A percentile compares a stretch with the other conserved stretches of the same genome.
Evolutionary conservation across 495 filamentous ascomycete genomes (phyloP).

Genomic region (Penicillium steckii): DNA sequence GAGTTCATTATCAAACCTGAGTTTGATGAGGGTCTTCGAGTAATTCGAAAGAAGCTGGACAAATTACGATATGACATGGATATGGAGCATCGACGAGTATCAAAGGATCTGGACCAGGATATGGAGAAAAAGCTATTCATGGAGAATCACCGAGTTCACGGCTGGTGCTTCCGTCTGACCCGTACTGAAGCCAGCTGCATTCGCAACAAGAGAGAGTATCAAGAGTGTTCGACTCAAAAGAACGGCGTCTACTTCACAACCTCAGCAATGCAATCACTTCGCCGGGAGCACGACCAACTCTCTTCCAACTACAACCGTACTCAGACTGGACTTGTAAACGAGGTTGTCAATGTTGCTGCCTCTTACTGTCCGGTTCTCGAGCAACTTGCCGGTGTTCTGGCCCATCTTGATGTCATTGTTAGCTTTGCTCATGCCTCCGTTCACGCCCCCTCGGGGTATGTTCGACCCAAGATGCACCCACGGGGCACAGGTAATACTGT

Average conservation of each 20-base stretch:
- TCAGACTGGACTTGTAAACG: slow-evolving; percentile 84
- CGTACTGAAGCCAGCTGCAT: slow-evolving; percentile 90
- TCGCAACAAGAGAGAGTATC: slow-evolving; percentile 83
- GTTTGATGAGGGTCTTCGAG: slow-evolving; percentile 85
- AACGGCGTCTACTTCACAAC: slow-evolving; percentile 99
- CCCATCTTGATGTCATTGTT: slow-evolving; percentile 95
- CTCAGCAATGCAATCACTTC: slow-evolving; percentile 71
- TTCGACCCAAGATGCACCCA: slow-evolving; percentile 87
- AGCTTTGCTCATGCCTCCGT: slow-evolving; percentile 92
- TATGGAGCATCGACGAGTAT: slow-evolving; percentile 72
- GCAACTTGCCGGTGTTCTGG: slow-evolving; percentile 80
- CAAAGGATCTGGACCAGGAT: slow-evolving; percentile 85
- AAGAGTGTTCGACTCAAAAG: slow-evolving; percentile 97
- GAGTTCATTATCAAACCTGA: slow-evolving; percentile 99
- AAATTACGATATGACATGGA: slow-evolving; percentile 82
- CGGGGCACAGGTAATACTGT: slow-evolving; percentile 89
- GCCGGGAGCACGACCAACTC: slow-evolving; percentile 90
- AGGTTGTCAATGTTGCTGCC: slow-evolving; percentile 89
- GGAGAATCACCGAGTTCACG: slow-evolving; percentile 92
- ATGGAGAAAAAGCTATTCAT: slow-evolving; percentile 97
- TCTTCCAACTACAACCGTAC: slow-evolving; percentile 96
- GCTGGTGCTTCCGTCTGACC: slow-evolving; percentile 95
- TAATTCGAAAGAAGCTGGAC: slow-evolving; percentile 88
- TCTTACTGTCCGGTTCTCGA: slow-evolving; percentile 96
- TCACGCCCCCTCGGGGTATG: slow-evolving; percentile 88